These are phyloP conservation scores for Penicillium robsamsonii DNA, from an alignment of 495 filamentous ascomycete genomes.

Conservation along the genomic window DNA sequence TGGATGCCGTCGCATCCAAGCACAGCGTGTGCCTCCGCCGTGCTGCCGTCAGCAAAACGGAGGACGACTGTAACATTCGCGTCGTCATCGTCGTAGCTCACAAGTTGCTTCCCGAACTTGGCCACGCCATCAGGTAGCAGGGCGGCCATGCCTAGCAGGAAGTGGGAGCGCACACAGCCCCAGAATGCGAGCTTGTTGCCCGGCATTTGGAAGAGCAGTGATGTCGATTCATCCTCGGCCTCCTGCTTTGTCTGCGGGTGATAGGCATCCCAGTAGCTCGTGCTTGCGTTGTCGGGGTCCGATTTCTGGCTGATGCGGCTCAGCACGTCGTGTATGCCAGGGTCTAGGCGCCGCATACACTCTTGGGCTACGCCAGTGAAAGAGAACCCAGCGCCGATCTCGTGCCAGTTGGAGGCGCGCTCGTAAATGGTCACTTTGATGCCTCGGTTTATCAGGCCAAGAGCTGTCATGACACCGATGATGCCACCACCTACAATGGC, in stretches of 20 bases:
- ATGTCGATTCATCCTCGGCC: not conserved
- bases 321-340: too few relatives aligned
- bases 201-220: slow-evolving; percentile 1
- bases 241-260: not conserved
- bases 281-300: slow-evolving; percentile 1
- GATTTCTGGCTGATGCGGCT: slow-evolving; percentile 3
- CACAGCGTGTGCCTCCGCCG: slow-evolving; percentile 25
- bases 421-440: slow-evolving; percentile 23
- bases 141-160: not conserved
- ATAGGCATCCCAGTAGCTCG: slow-evolving; percentile 14
- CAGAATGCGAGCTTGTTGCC: not conserved
- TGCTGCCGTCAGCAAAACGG: slow-evolving; percentile 22
- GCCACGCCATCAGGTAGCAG: not conserved
- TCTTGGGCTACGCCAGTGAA: slow-evolving; percentile 20
- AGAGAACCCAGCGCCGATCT: slow-evolving; percentile 21
- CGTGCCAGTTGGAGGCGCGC: slow-evolving; percentile 14
- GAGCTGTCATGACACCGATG: slow-evolving; percentile 19
- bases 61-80: slow-evolving; percentile 27
- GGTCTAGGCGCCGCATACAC: slow-evolving; percentile 22
- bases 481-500: slow-evolving; percentile 29
- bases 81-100: slow-evolving; percentile 11
- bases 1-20: slow-evolving; percentile 51
- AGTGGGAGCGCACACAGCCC: not conserved
- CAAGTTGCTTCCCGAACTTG: slow-evolving; percentile 1
- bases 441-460: slow-evolving; percentile 15